These are phyloP conservation scores for Penicillium pulvis DNA, from an alignment of 495 filamentous ascomycete genomes.

Conservation along the genomic window DNA sequence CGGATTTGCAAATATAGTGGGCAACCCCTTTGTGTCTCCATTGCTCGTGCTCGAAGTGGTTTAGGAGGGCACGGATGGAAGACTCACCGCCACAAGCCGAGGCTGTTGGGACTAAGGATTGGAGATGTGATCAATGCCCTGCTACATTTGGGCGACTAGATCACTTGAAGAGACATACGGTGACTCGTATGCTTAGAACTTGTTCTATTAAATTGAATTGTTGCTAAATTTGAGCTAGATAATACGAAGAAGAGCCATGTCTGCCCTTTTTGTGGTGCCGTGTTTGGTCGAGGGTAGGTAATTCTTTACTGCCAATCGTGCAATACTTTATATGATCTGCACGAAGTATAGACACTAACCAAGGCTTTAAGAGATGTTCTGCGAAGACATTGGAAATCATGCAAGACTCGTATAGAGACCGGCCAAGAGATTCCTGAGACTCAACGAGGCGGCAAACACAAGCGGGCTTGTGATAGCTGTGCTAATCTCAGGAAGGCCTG, in stretches of 20 bases:
- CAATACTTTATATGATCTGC: not conserved
- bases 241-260: slow-evolving; percentile 20
- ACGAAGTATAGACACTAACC: slow-evolving; percentile 3
- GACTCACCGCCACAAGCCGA: slow-evolving; percentile 8
- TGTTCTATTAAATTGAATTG: not conserved
- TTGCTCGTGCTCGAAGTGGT: slow-evolving; percentile 18
- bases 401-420: slow-evolving; percentile 26
- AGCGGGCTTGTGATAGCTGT: slow-evolving; percentile 41
- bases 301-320: too few species aligned
- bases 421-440: slow-evolving; percentile 31
- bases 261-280: slow-evolving; percentile 34
- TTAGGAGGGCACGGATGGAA: slow-evolving; percentile 19
- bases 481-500: slow-evolving; percentile 38
- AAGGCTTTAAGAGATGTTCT: slow-evolving; percentile 28
- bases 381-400: slow-evolving; percentile 41
- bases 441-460: slow-evolving; percentile 33
- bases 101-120: slow-evolving; percentile 8
- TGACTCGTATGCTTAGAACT: slow-evolving; percentile 27
- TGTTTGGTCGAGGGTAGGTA: slow-evolving; percentile 40
- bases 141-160: slow-evolving; percentile 33
- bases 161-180: slow-evolving; percentile 35
- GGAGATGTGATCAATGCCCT: slow-evolving; percentile 36
- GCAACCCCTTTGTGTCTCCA: not conserved
- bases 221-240: slow-evolving; percentile 20
- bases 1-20: not conserved